Percentiles rank a stretch among this genome's conserved stretches.
phyloP scores from a whole-genome alignment of 2,329 filamentous ascomycete genomes.

The Colletotrichum sidae region DNA sequence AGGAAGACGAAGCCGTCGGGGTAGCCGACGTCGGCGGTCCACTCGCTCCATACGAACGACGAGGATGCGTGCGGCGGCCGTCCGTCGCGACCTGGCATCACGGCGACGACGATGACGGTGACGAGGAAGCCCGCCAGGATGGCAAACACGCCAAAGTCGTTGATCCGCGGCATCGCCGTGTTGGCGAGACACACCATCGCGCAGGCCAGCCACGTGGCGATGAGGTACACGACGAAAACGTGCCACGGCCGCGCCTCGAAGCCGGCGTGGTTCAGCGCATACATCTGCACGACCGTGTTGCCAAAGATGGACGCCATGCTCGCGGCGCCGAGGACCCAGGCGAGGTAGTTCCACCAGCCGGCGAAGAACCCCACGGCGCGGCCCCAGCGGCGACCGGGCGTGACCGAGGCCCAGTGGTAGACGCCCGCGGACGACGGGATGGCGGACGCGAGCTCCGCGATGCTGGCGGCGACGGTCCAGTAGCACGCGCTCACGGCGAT shows the following conservation, averaged over 20 bases:
- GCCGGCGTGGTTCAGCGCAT: constrained; percentile 52
- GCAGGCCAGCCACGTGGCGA: constrained; percentile 53
- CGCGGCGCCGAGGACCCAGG: constrained; percentile 53
- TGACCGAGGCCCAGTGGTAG: constrained; percentile 72
- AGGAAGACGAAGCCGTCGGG: constrained; percentile 55
- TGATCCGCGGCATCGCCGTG: constrained; percentile 61
- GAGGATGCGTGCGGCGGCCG: constrained; percentile 46
- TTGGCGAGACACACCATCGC: constrained; percentile 65
- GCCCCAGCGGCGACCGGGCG: constrained; percentile 63
- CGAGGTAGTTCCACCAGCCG: constrained; percentile 59
- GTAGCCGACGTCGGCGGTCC: constrained; percentile 54
- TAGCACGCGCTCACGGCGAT: constrained; percentile 62
- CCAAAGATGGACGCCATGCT: constrained; percentile 55
- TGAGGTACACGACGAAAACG: constrained; percentile 55
- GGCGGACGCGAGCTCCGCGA: constrained; percentile 70
- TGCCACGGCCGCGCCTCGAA: constrained; percentile 54
- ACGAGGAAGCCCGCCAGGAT: constrained; percentile 65
- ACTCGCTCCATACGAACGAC: constrained; percentile 54
- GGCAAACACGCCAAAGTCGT: constrained; percentile 65
- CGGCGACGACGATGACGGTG: constrained; percentile 65
- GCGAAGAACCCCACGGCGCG: constrained; percentile 60
- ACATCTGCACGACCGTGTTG: constrained; percentile 57
- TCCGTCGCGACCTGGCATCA: constrained; percentile 57
- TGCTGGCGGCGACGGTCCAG: constrained; percentile 67
- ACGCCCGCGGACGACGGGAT: constrained; percentile 72